These are phyloP conservation scores for Arthrobotrys sphaeroides DNA, from an alignment of 2,329 filamentous ascomycete genomes.

Conservation along the genomic window DNA sequence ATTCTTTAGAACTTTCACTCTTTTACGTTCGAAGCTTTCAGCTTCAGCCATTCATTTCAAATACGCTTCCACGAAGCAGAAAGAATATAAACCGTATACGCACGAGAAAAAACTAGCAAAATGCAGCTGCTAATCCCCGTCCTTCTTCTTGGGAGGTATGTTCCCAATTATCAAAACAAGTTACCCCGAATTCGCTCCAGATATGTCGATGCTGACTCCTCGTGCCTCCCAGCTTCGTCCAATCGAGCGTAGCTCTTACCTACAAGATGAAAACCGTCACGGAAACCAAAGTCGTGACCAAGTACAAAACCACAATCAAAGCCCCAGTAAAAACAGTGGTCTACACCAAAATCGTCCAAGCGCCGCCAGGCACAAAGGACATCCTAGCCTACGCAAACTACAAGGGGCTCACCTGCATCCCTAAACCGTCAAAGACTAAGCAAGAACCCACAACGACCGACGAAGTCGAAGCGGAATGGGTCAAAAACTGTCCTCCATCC, in stretches of 20 bases:
- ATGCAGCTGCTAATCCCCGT: not conserved
- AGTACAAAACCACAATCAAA: not conserved
- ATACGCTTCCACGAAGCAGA: not conserved
- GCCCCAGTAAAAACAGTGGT: not conserved
- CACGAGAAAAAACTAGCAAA: not conserved
- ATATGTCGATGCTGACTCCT: not conserved
- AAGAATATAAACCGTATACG: too few relatives aligned
- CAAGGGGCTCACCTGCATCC: not conserved
- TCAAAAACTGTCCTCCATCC: slow-evolving; percentile 1
- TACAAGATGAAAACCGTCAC: not conserved
- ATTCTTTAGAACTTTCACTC: slow-evolving; percentile 2
- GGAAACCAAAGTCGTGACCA: not conserved
- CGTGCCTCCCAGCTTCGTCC: not conserved
- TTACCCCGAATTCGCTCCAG: too few relatives aligned
- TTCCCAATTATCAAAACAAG: not conserved
- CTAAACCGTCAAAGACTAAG: not conserved
- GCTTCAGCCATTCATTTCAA: not conserved
- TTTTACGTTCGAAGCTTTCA: not conserved
- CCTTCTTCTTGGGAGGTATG: not conserved
- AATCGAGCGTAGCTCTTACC: not conserved
- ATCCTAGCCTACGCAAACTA: not conserved
- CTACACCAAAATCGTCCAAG: not conserved
- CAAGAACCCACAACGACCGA: not conserved
- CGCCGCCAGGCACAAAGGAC: not conserved
- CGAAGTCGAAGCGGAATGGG: not conserved